These are phyloP conservation scores for Pisolithus thermaeus DNA, from an alignment of 1,284 basidiomycete species.

Conservation along the genomic window DNA sequence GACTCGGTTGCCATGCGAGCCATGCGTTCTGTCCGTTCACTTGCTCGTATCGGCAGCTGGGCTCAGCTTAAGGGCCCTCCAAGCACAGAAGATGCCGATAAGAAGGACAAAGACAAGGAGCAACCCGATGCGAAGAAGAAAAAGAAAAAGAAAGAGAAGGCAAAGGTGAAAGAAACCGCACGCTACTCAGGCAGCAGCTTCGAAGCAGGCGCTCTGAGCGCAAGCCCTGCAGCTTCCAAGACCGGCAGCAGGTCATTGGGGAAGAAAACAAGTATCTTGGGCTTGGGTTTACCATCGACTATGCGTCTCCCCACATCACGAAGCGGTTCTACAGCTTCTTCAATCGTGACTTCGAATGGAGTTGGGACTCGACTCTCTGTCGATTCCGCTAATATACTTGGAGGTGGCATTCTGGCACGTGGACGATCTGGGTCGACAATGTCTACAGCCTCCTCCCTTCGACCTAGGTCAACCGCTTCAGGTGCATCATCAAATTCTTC, in stretches of 20 bases:
- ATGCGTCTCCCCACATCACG: constrained; percentile 45
- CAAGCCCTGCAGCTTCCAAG: constrained; percentile 31
- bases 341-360: constrained; percentile 15
- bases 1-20: constrained; percentile 71
- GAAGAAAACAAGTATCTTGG: constrained; percentile 53
- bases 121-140: constrained; percentile 30
- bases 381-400: constrained; percentile 34
- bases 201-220: constrained; percentile 50
- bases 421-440: constrained; percentile 40
- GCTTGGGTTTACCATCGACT: constrained; percentile 40
- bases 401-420: constrained; percentile 26
- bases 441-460: constrained; percentile 49
- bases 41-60: constrained; percentile 70
- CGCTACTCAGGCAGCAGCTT: constrained; percentile 57
- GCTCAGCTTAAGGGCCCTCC: constrained; percentile 44
- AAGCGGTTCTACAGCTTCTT: constrained; percentile 37
- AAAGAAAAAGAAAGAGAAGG: constrained; percentile 32
- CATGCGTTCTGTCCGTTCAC: constrained; percentile 64
- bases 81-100: constrained; percentile 26
- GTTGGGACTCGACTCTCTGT: constrained; percentile 36
- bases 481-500: constrained; percentile 44
- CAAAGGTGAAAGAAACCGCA: constrained; percentile 29
- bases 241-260: constrained; percentile 33
- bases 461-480: constrained; percentile 50
- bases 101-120: constrained; percentile 32